These are phyloP conservation scores for Daldinia sp. DNA, from an alignment of 2,329 filamentous ascomycete species.

Conservation along the genomic window DNA sequence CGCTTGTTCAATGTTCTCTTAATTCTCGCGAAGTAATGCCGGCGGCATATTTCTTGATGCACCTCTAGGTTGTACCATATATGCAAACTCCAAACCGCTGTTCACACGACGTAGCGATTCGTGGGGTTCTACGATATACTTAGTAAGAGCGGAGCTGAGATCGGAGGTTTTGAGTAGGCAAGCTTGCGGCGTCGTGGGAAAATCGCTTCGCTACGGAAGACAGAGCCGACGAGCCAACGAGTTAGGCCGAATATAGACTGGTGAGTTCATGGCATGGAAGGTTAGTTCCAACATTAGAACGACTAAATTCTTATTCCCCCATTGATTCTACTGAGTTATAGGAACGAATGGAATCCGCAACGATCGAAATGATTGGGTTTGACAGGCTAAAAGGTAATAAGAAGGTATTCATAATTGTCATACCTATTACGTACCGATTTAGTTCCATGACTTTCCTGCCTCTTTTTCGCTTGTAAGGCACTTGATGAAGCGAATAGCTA, in stretches of 20 bases:
- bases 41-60: slow-evolving; percentile 34
- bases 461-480: background rate
- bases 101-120: slow-evolving; percentile 14
- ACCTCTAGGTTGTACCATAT: slow-evolving; percentile 31
- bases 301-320: background rate
- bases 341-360: background rate
- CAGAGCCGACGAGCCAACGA: slow-evolving; percentile 29
- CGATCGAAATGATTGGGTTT: background rate
- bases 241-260: slow-evolving; percentile 34
- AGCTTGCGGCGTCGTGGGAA: slow-evolving; percentile 36
- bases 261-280: slow-evolving; percentile 18
- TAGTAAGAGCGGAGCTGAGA: slow-evolving; percentile 34
- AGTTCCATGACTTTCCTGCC: background rate
- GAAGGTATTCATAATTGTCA: background rate
- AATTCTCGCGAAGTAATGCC: slow-evolving; percentile 30
- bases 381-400: slow-evolving; percentile 9
- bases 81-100: slow-evolving; percentile 34
- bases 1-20: slow-evolving; percentile 15
- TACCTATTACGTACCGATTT: slow-evolving; percentile 4
- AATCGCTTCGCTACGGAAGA: slow-evolving; percentile 22
- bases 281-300: slow-evolving; percentile 10
- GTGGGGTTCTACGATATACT: slow-evolving; percentile 13
- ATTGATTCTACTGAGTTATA: background rate
- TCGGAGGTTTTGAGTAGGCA: slow-evolving; percentile 22
- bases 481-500: background rate